These are phyloP conservation scores for Blastobotrys malaysiensis DNA, from an alignment of 1,139 yeast genomes.

Conservation along the genomic window DNA sequence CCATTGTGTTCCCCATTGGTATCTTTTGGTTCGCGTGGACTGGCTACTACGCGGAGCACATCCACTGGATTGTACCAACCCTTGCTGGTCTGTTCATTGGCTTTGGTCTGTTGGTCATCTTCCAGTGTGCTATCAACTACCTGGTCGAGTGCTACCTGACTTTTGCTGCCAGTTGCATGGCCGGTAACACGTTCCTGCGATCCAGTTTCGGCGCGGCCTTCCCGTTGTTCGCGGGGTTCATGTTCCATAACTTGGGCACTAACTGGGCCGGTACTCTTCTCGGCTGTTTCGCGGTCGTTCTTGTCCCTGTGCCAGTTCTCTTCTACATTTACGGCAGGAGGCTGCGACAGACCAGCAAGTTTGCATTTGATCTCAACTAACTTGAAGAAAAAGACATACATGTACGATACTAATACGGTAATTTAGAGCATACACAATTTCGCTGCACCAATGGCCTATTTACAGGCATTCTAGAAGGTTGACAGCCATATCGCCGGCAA, in stretches of 20 bases:
- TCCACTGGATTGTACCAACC: constrained; percentile 82
- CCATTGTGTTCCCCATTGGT: constrained; percentile 64
- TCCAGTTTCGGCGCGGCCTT: constrained; percentile 65
- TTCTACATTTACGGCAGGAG: constrained; percentile 58
- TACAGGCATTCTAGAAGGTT: too few species aligned
- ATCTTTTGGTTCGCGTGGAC: constrained; percentile 82
- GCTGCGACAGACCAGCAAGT: constrained; percentile 50
- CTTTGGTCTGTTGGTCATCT: constrained; percentile 65
- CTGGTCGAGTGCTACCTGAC: constrained; percentile 69
- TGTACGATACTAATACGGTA: neutral
- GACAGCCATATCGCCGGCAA: too few species aligned
- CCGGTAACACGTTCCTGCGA: constrained; percentile 79
- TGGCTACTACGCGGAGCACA: constrained; percentile 58
- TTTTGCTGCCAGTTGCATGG: constrained; percentile 83
- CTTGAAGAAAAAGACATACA: neutral
- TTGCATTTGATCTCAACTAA: constrained; percentile 40
- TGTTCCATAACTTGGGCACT: constrained; percentile 67
- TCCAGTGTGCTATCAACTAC: constrained; percentile 70
- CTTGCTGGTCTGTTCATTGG: constrained; percentile 67
- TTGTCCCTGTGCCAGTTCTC: constrained; percentile 67
- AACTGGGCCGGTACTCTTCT: constrained; percentile 78
- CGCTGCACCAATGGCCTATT: too few species aligned
- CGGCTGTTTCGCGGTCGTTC: constrained; percentile 57
- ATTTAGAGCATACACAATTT: too few species aligned
- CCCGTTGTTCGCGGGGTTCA: constrained; percentile 70